Evolutionary conservation across 1,284 basidiomycete species (phyloP).

Genomic region (Cutaneotrichosporon sp.): DNA sequence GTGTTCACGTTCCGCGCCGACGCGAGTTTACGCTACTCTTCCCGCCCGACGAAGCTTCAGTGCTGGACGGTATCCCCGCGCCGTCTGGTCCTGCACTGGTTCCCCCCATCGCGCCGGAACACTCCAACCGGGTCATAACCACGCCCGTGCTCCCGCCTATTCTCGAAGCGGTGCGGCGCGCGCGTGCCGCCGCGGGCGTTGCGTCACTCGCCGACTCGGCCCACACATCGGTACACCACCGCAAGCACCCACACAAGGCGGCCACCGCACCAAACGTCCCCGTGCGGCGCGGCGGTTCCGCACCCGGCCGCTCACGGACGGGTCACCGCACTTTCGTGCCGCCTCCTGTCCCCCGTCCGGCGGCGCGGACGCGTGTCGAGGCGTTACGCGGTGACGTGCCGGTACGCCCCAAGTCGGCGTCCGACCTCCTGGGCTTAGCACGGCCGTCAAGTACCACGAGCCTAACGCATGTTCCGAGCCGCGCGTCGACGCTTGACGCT

Average conservation of each 20-base stretch:
- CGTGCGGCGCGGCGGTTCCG: conserved; percentile 26
- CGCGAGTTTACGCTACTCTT: conserved; percentile 58
- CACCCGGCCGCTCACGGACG: conserved; percentile 18
- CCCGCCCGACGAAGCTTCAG: conserved; percentile 31
- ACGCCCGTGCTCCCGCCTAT: conserved; percentile 59
- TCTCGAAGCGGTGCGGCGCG: conserved; percentile 52
- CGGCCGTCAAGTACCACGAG: neutral
- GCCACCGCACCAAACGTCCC: conserved; percentile 9
- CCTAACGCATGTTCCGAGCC: neutral
- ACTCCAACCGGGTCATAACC: conserved; percentile 50
- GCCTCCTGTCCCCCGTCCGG: conserved; percentile 27
- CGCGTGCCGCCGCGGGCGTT: conserved; percentile 4
- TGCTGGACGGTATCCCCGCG: neutral
- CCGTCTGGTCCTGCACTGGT: neutral
- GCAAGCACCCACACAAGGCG: neutral
- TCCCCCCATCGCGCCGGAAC: neutral
- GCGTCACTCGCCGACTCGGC: too few relatives aligned
- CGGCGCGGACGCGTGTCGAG: conserved; percentile 23
- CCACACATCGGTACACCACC: too few relatives aligned
- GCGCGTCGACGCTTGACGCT: neutral
- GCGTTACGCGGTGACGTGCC: conserved; percentile 20
- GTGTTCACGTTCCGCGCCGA: conserved; percentile 33
- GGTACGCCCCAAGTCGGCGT: conserved; percentile 41
- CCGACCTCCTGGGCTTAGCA: conserved; percentile 40
- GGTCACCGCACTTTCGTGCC: conserved; percentile 20